phyloP scores from a whole-genome alignment of 306 rosid genomes.

The Abrus precatorius region DNA sequence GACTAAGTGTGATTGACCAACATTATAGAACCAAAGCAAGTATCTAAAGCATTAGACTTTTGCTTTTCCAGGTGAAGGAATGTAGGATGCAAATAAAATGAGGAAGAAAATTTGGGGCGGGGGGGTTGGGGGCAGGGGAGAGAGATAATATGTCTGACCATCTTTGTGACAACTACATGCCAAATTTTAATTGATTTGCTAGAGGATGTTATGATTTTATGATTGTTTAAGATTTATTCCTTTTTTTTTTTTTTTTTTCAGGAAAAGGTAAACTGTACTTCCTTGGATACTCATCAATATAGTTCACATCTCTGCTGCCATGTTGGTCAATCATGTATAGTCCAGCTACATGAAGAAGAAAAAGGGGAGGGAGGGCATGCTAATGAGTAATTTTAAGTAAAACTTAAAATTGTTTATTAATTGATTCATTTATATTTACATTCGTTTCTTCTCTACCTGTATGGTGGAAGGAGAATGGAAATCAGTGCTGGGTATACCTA shows the following conservation, averaged over 20 bases:
- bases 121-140: background rate
- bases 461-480: constrained; percentile 45
- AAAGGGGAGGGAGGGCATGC: constrained; percentile 45
- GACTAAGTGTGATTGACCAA: constrained; percentile 22
- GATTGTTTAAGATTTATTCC: constrained; percentile 41
- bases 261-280: constrained; percentile 58
- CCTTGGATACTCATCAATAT: constrained; percentile 53
- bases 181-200: constrained; percentile 49
- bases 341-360: constrained; percentile 46
- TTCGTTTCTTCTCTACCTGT: constrained; percentile 36
- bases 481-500: constrained; percentile 22
- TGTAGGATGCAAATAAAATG: constrained; percentile 35
- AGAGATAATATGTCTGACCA: constrained; percentile 33
- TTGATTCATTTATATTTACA: constrained; percentile 22
- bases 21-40: constrained; percentile 37
- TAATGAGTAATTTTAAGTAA: constrained; percentile 36
- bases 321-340: constrained; percentile 46
- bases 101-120: constrained; percentile 10
- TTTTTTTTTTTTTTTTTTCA: constrained; percentile 38
- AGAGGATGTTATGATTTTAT: constrained; percentile 39
- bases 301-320: constrained; percentile 51
- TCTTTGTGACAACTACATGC: constrained; percentile 36
- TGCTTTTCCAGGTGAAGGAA: constrained; percentile 32
- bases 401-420: constrained; percentile 26
- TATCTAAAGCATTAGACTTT: constrained; percentile 40